These are phyloP conservation scores for Globisporangium cylindrosporum DNA, from an alignment of 352 stramenopile species.

Conservation along the genomic window DNA sequence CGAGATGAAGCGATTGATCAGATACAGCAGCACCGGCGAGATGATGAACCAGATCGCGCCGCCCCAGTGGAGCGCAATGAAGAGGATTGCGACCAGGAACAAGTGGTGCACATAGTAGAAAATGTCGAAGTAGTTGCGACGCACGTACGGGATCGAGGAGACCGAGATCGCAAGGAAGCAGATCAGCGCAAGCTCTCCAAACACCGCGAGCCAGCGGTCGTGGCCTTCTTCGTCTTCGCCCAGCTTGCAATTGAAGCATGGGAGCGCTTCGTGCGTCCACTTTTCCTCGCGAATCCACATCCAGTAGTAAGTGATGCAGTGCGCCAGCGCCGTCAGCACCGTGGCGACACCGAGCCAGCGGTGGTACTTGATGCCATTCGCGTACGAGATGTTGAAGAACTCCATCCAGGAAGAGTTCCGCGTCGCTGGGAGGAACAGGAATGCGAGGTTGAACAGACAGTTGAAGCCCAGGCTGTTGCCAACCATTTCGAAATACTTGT, in stretches of 20 bases:
- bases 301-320: slow-evolving; percentile 23
- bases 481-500: slow-evolving; percentile 16
- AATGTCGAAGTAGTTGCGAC: slow-evolving; percentile 24
- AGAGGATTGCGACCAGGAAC: slow-evolving; percentile 22
- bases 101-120: slow-evolving; percentile 33
- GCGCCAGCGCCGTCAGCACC: slow-evolving; percentile 21
- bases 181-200: slow-evolving; percentile 23
- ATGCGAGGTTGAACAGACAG: slow-evolving; percentile 36
- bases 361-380: slow-evolving; percentile 39
- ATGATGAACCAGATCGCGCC: slow-evolving; percentile 32
- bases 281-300: slow-evolving; percentile 20
- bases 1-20: slow-evolving; percentile 18
- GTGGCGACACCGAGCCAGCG: slow-evolving; percentile 31
- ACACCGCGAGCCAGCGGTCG: slow-evolving; percentile 23
- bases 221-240: slow-evolving; percentile 5
- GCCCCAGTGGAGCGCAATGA: slow-evolving; percentile 25
- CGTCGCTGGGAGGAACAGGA: slow-evolving; percentile 33
- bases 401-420: slow-evolving; percentile 37
- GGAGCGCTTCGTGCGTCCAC: slow-evolving; percentile 21
- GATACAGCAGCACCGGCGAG: slow-evolving; percentile 31
- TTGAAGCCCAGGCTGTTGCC: slow-evolving; percentile 23
- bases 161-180: slow-evolving; percentile 23
- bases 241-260: slow-evolving; percentile 33
- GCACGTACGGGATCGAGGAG: slow-evolving; percentile 31
- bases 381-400: slow-evolving; percentile 37